Conservation (phyloP, 441 rosid species). For the Mallotus japonicus region DNA sequence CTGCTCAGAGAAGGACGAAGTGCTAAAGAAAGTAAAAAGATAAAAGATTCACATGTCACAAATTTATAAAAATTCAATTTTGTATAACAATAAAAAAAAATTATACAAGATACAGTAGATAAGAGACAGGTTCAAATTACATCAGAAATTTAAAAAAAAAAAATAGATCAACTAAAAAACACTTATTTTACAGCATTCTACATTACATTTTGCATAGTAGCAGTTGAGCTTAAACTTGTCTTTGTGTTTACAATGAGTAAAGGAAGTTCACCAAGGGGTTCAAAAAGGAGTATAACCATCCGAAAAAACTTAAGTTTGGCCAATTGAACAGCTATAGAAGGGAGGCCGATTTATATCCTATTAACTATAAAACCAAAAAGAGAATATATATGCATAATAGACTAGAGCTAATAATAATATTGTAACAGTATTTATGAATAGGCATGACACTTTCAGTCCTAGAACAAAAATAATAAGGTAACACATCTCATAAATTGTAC, state of each 20-base stretch:
- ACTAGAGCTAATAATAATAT: not conserved
- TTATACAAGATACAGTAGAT: not conserved
- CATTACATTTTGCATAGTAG: not conserved
- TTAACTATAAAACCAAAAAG: not conserved
- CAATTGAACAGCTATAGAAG: not conserved
- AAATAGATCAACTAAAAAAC: too few species aligned
- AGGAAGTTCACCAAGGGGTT: not conserved
- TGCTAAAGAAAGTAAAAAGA: conserved; percentile 36
- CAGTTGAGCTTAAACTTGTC: not conserved
- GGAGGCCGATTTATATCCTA: not conserved
- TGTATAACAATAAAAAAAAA: too few species aligned
- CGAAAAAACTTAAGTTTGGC: not conserved
- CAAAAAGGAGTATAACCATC: not conserved
- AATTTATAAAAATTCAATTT: too few species aligned
- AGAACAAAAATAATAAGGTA: conserved; percentile 8
- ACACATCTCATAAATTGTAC: conserved; percentile 10
- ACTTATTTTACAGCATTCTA: not conserved
- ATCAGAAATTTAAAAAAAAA: not conserved
- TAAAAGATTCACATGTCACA: too few species aligned
- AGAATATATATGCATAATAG: not conserved
- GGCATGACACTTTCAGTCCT: conserved; percentile 18
- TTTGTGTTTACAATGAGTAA: not conserved
- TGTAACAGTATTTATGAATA: not conserved
- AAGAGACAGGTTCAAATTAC: conserved; percentile 5
- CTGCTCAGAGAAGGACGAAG: conserved; percentile 62